Evolutionary conservation across 164 flowering plant genomes (phyloP).

Genomic region (Aristolochia fimbriata): DNA sequence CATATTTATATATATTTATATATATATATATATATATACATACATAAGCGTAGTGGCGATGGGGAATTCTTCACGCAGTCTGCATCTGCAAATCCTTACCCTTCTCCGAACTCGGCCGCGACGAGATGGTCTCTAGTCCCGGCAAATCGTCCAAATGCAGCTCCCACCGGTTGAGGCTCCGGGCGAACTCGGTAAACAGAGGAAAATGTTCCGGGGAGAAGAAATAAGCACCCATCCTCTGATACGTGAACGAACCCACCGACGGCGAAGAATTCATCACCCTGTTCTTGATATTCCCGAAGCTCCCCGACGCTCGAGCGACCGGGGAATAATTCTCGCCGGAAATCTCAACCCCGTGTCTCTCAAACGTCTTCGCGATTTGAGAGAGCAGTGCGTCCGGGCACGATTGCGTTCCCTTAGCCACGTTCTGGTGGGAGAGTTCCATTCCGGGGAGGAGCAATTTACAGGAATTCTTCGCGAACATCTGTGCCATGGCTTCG

Average conservation of each 20-base stretch:
- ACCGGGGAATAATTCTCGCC: constrained; percentile 46
- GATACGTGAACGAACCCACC: constrained; percentile 53
- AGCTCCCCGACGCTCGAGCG: constrained; percentile 22
- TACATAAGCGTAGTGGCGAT: too few relatives aligned
- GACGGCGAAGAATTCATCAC: constrained; percentile 9
- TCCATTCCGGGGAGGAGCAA: constrained; percentile 80
- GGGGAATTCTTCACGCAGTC: constrained; percentile 16
- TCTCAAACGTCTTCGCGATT: constrained; percentile 37
- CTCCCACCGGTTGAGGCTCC: constrained; percentile 34
- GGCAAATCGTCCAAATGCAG: constrained; percentile 48
- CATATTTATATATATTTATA: too few relatives aligned
- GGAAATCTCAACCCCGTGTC: constrained; percentile 40
- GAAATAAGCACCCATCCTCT: constrained; percentile 92
- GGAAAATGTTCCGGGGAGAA: constrained; percentile 88
- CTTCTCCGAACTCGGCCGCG: constrained; percentile 9
- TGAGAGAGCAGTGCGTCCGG: constrained; percentile 55
- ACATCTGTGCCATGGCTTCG: constrained; percentile 46
- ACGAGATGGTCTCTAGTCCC: constrained; percentile 13
- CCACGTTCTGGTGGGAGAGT: constrained; percentile 46
- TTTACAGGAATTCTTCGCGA: constrained; percentile 51
- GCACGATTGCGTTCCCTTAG: constrained; percentile 31
- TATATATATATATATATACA: too few relatives aligned
- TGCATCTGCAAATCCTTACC: constrained; percentile 21
- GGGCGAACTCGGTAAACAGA: constrained; percentile 45
- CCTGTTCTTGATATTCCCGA: constrained; percentile 45